Evolutionary conservation across 1,284 basidiomycete species (phyloP), one percentile per base, ranked within the genome.

Genomic region (Ustilago hordei): DNA sequence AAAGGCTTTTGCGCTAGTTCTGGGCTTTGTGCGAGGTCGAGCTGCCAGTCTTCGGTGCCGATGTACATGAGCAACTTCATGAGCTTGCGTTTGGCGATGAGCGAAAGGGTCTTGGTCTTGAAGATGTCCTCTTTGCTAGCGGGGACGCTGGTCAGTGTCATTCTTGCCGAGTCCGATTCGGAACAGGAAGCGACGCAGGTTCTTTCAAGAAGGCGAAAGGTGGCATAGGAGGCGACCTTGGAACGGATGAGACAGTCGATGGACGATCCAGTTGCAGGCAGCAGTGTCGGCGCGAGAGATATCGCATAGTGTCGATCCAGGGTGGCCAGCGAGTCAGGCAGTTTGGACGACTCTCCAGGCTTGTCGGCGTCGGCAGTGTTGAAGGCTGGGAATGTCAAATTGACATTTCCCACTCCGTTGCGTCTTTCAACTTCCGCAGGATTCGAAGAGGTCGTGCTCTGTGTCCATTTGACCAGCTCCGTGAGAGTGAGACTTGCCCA

Each of bases 61-160:
- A 77, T 71, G 56, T 78, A 71, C 50, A 81, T 89, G 39, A 99
- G 87, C 79, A 97, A 94, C 75, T 95, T 94, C 93, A 98, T 98
- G 43, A 99, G 88, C 43, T 92, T 89, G 48, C 95, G 89, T 87
- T 98, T 99, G 71, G 96, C 94, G 39, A 95, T 86, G 7, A 98
- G 89, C 4, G 89, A 89, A 13, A 98, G 90, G 5, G 88, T 89
- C 83, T 91, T 91, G 86, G 91, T 92, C 87, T 93, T 95, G 89
- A 99, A 98, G 28, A 99, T 90, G 70, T 95, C 93, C 86, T 96
- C 95, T 86, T 98, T 98, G 87, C 91, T 93, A 34, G 92, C 91
- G 0, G 96, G 96, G 0, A 98, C 95, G 35, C 75, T 60, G 13
- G 71, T 66, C 15, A 80, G 39, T 3, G 32, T 62, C 55, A 53